Base-by-base conservation (phyloP, 306 rosid genomes). In the Coriaria nepalensis region DNA sequence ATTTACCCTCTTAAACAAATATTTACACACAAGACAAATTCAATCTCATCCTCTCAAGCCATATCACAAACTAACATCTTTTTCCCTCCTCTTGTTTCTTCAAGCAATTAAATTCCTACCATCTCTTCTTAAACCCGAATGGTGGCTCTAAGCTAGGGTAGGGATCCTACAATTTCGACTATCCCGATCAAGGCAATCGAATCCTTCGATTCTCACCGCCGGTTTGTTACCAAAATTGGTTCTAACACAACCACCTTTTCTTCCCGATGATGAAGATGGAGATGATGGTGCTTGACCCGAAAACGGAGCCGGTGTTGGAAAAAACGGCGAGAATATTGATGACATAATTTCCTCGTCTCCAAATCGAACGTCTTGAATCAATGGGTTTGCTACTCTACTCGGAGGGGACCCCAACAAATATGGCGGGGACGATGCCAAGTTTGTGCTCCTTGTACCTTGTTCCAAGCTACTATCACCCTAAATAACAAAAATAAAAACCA, bases 341-440 rank as follows among this genome's bases (percentile, higher is more conserved):
- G 79, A 73, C 35, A 58, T 42, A 49, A 75, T 52, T 71, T 79
- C 73, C 58, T 85, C 85, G 20, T 73, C 84, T 68, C 94, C 87
- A 41, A 90, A 90, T 69, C 94, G 70, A 51, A 79, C 95, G 45
- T 90, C 98, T 57, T 71, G 98, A 65, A 79, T 76, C 62, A 90
- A 72, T 20, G 98, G 98, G 78, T 90, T 85, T 62, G 77, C 78
- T 73, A 85, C 95, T 77, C 98, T 81, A 64, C 92, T 85, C 57
- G 98, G 98, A 61, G 98, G 98, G 35, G 98, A 79, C 78, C 95
- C 98, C 41, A 82, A 64, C 56, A 75, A 81, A 85, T 73, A 90
- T 55, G 92, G 95, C 74, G 94, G 95, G 77, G 86, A 53, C 77
- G 95, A 73, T 42, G 70, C 77, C 42, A 74, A 63, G 37, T 67